Percentiles rank a stretch among this genome's conserved stretches.
phyloP scores from a whole-genome alignment of 2,329 filamentous ascomycete species.

The Fusarium albidum region DNA sequence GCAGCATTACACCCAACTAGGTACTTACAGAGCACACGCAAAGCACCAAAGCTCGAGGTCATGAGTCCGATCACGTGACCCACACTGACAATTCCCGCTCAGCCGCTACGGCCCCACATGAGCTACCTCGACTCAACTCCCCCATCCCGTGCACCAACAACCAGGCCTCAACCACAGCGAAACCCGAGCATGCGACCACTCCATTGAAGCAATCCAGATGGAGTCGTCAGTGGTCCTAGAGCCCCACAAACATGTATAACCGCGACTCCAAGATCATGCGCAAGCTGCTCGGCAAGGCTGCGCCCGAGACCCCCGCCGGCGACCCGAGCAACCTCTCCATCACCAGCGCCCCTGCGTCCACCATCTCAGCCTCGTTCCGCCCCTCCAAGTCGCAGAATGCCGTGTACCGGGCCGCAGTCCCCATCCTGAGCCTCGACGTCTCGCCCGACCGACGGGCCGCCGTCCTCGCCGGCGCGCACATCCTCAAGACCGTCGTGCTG shows the following conservation, averaged over 20 bases:
- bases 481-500: constrained; percentile 67
- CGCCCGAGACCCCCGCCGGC: constrained; percentile 55
- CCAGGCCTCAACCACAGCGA: background rate
- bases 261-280: constrained; percentile 66
- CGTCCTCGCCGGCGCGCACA: constrained; percentile 65
- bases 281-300: constrained; percentile 65
- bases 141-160: constrained; percentile 10
- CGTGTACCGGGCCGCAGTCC: constrained; percentile 58
- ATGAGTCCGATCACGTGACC: constrained; percentile 4
- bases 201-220: constrained; percentile 39
- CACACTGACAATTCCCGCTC: background rate
- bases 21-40: no score
- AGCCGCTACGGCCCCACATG: constrained; percentile 23
- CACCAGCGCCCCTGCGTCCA: constrained; percentile 54
- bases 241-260: constrained; percentile 56
- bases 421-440: constrained; percentile 66
- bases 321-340: constrained; percentile 49
- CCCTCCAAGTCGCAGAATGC: constrained; percentile 65
- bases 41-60: no score
- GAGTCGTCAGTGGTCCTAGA: constrained; percentile 42
- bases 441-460: constrained; percentile 64
- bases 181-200: constrained; percentile 23
- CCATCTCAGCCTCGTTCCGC: constrained; percentile 53
- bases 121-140: constrained; percentile 19
- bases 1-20: no score